Percentiles rank a stretch among this genome's conserved stretches.
phyloP scores from a whole-genome alignment of 78 protist species.

The Tieghemostelium lacteum region DNA sequence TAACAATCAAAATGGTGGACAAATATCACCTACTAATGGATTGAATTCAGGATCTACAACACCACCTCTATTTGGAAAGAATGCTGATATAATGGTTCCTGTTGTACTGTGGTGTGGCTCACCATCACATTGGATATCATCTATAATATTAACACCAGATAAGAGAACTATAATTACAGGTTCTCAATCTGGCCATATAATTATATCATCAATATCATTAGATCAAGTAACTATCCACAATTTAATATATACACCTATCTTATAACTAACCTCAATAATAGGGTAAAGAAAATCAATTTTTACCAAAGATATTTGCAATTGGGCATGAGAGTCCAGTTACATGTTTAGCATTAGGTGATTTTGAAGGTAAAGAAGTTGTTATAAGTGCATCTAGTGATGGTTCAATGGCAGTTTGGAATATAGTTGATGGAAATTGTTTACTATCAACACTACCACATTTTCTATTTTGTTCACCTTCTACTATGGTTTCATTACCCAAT shows the following conservation, averaged over 20 bases:
- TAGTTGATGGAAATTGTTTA: slow-evolving; percentile 58
- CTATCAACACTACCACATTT: slow-evolving; percentile 32
- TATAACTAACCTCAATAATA: background rate
- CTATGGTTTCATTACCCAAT: slow-evolving; percentile 58
- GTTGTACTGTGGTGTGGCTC: slow-evolving; percentile 78
- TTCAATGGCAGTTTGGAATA: slow-evolving; percentile 54
- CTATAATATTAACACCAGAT: slow-evolving; percentile 62
- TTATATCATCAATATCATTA: slow-evolving; percentile 48
- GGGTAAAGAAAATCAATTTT: slow-evolving; percentile 60
- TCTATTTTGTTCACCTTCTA: slow-evolving; percentile 59
- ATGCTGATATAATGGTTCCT: slow-evolving; percentile 45
- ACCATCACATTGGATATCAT: slow-evolving; percentile 72
- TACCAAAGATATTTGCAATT: slow-evolving; percentile 40
- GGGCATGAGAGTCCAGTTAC: slow-evolving; percentile 43
- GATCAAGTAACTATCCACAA: slow-evolving; percentile 20
- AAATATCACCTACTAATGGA: no score
- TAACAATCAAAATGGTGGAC: no score
- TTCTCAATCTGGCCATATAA: slow-evolving; percentile 61
- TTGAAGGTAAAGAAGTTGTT: slow-evolving; percentile 47
- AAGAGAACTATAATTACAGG: slow-evolving; percentile 57
- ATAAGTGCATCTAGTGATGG: slow-evolving; percentile 49
- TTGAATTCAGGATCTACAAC: no score
- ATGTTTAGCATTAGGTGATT: slow-evolving; percentile 70
- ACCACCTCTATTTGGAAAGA: background rate
- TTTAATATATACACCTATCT: background rate